phyloP scores from a whole-genome alignment of 2,329 filamentous ascomycete genomes.

The Fusarium siculi region DNA sequence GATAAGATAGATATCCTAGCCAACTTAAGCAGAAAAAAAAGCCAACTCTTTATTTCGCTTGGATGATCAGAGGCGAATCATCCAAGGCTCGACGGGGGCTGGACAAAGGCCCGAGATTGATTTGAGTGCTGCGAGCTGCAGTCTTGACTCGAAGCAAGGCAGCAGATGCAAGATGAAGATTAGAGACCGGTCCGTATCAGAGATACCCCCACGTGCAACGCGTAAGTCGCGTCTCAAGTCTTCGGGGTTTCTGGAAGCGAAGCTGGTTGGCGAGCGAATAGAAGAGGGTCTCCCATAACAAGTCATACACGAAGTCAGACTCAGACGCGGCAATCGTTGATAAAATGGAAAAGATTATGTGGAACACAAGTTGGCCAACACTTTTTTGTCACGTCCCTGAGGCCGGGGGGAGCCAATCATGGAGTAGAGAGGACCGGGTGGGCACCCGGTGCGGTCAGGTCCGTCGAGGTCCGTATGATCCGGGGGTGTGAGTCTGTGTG shows the following conservation, averaged over 20 bases:
- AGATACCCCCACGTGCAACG: slow-evolving; percentile 19
- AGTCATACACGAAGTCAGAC: not conserved
- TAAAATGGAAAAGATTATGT: slow-evolving; percentile 9
- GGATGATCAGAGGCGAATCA: not conserved
- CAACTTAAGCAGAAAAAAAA: not conserved
- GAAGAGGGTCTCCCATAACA: slow-evolving; percentile 2
- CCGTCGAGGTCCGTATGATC: slow-evolving; percentile 29
- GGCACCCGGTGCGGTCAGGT: slow-evolving; percentile 35
- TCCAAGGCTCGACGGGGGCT: not conserved
- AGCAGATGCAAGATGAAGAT: not conserved
- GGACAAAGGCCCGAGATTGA: not conserved
- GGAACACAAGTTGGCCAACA: slow-evolving; percentile 23
- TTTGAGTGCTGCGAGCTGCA: not conserved
- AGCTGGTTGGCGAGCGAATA: slow-evolving; percentile 25
- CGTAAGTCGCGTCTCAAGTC: slow-evolving; percentile 5
- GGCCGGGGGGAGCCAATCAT: slow-evolving; percentile 19
- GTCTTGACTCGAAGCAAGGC: not conserved
- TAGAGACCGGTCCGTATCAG: slow-evolving; percentile 15
- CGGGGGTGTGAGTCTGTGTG: slow-evolving; percentile 5
- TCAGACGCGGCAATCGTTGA: slow-evolving; percentile 25
- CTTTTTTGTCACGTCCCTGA: slow-evolving; percentile 24
- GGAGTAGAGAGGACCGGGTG: slow-evolving; percentile 24
- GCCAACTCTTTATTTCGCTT: not conserved
- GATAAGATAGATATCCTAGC: not conserved
- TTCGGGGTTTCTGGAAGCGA: slow-evolving; percentile 1